These are phyloP conservation scores for Urochloa ruziziensis DNA, from an alignment of 176 grass and related monocot species.

Conservation along the genomic window DNA sequence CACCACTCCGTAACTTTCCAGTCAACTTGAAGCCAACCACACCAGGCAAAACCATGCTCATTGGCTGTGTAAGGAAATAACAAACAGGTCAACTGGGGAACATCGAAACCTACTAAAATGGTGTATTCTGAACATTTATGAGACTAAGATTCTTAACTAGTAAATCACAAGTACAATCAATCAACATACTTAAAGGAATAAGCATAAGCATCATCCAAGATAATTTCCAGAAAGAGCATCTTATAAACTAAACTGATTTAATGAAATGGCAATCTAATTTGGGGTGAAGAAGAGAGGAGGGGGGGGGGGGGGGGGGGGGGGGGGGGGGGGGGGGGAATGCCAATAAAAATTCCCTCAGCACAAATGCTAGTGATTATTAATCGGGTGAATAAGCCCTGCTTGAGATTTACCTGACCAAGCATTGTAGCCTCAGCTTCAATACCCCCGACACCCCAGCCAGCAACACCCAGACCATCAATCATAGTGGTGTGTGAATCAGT, in stretches of 20 bases:
- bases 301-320: too few species aligned
- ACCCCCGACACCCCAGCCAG: conserved; percentile 95
- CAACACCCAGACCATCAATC: conserved; percentile 97
- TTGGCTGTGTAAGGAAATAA: conserved; percentile 58
- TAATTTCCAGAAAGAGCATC: not conserved
- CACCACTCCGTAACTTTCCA: conserved; percentile 69
- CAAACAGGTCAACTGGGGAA: not conserved
- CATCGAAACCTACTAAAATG: not conserved
- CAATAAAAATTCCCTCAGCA: not conserved
- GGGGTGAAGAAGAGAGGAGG: not conserved
- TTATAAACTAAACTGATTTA: not conserved
- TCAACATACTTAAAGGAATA: not conserved
- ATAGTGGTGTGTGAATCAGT: conserved; percentile 98
- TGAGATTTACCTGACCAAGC: conserved; percentile 86
- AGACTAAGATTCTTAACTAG: not conserved
- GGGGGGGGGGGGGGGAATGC: too few species aligned
- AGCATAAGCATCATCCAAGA: not conserved
- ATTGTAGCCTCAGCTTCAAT: conserved; percentile 94
- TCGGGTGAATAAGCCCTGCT: not conserved
- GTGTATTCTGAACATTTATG: not conserved
- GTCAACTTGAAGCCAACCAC: conserved; percentile 85
- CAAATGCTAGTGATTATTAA: not conserved
- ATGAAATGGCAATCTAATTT: not conserved
- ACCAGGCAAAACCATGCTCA: conserved; percentile 98
- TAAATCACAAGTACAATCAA: not conserved